Conservation (phyloP, 164 flowering plant genomes). For the grape (Vitis vinifera) region DNA sequence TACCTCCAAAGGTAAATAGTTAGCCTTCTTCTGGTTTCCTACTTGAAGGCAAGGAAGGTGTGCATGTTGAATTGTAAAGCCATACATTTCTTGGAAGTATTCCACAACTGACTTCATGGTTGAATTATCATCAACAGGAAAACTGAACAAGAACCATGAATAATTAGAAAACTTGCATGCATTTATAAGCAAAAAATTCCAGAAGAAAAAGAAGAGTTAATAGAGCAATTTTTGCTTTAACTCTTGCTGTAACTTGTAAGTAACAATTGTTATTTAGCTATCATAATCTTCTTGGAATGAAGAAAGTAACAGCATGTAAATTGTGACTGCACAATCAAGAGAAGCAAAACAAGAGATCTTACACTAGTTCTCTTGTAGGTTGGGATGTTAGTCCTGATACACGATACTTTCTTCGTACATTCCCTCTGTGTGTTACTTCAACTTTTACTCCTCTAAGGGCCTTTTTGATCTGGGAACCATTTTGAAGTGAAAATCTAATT, state of each 20-base stretch:
- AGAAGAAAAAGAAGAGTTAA: neutral
- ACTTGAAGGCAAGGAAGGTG: slow-evolving; percentile 77
- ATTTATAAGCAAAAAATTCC: neutral
- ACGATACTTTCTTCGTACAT: slow-evolving; percentile 77
- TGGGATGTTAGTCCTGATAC: slow-evolving; percentile 79
- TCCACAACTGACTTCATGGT: slow-evolving; percentile 71
- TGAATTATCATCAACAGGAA: slow-evolving; percentile 60
- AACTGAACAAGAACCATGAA: slow-evolving; percentile 28
- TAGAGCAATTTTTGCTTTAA: neutral
- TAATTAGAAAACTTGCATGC: neutral
- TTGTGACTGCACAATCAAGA: neutral
- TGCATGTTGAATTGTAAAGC: slow-evolving; percentile 58
- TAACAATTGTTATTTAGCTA: too few relatives aligned
- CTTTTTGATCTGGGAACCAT: slow-evolving; percentile 56
- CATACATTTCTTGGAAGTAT: slow-evolving; percentile 72
- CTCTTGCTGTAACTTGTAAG: neutral
- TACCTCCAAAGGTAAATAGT: slow-evolving; percentile 83
- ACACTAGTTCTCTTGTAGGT: slow-evolving; percentile 83
- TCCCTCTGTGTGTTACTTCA: slow-evolving; percentile 78
- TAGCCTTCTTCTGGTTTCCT: slow-evolving; percentile 69
- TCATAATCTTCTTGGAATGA: neutral
- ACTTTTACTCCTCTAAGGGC: slow-evolving; percentile 82
- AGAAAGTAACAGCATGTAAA: neutral
- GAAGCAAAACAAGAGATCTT: slow-evolving; percentile 17
- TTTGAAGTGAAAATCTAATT: neutral